These are phyloP conservation scores for Jatropha multifida DNA, from an alignment of 441 rosid genomes.

Conservation along the genomic window DNA sequence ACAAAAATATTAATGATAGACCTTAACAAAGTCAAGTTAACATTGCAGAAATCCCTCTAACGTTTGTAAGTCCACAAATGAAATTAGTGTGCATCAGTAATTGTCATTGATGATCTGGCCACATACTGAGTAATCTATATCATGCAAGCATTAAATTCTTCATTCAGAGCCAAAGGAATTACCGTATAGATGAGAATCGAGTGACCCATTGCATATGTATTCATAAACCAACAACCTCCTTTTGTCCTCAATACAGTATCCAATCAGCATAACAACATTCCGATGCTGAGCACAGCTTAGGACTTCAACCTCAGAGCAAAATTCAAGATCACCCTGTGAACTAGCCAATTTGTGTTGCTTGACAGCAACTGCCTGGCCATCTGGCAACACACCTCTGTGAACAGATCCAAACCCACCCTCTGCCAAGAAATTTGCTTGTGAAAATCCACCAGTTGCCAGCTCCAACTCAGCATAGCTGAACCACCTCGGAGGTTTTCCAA, in stretches of 20 bases:
- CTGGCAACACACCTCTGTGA: conserved; percentile 87
- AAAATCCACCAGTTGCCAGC: conserved; percentile 94
- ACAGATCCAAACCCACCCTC: conserved; percentile 99
- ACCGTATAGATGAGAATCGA: conserved; percentile 96
- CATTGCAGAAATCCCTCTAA: too few relatives aligned
- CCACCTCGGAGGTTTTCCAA: conserved; percentile 98
- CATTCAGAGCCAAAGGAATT: conserved; percentile 22
- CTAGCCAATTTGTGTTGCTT: conserved; percentile 97
- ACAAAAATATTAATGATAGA: too few relatives aligned
- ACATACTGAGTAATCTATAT: background rate
- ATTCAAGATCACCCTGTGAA: conserved; percentile 97
- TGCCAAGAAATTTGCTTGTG: conserved; percentile 93
- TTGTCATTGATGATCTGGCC: background rate
- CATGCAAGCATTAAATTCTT: conserved; percentile 4
- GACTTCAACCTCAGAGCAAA: conserved; percentile 99
- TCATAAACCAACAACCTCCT: conserved; percentile 95
- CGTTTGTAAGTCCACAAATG: too few relatives aligned
- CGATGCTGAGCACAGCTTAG: conserved; percentile 99
- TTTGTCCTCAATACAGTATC: conserved; percentile 91
- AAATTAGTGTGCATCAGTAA: background rate
- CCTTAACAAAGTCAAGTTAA: too few relatives aligned
- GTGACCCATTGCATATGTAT: conserved; percentile 95
- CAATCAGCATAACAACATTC: conserved; percentile 96
- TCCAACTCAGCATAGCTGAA: conserved; percentile 89
- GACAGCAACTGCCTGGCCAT: conserved; percentile 95